phyloP scores from a whole-genome alignment of 208 protist genomes.

The Giardia duodenalis region DNA sequence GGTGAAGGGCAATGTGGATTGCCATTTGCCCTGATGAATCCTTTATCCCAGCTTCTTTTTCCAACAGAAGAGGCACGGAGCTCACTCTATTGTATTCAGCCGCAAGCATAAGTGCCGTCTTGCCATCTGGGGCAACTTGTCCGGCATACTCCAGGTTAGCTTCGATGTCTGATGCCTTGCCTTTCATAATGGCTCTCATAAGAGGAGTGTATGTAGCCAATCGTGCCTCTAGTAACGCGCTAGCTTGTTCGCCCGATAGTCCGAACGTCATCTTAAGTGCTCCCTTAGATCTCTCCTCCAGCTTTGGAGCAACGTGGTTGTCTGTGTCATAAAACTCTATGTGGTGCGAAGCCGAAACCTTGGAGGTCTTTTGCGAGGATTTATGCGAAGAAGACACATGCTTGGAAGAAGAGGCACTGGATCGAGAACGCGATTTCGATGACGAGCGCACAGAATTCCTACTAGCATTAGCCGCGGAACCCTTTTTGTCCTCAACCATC shows the following conservation, averaged over 20 bases:
- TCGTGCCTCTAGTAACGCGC: background rate
- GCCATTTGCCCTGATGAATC: background rate
- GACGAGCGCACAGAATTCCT: no score
- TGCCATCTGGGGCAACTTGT: background rate
- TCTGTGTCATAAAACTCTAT: no score
- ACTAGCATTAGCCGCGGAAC: no score
- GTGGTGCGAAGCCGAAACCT: no score
- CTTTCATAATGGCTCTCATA: background rate
- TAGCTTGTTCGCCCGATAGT: background rate
- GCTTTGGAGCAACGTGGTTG: no score
- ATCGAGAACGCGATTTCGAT: no score
- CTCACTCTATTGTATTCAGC: background rate
- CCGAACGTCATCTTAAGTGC: background rate
- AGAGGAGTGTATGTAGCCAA: background rate
- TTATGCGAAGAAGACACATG: no score
- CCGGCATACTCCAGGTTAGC: background rate
- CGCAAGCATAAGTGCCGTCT: background rate
- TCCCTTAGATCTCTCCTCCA: no score
- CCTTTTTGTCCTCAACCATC: background rate
- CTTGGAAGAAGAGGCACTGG: no score
- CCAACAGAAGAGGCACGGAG: background rate
- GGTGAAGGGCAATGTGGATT: background rate
- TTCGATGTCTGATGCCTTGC: background rate
- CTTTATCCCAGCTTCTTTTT: background rate
- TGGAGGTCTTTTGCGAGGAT: no score